Evolutionary conservation across 331 rosid species (phyloP).

Genomic region (Quercus lobata): DNA sequence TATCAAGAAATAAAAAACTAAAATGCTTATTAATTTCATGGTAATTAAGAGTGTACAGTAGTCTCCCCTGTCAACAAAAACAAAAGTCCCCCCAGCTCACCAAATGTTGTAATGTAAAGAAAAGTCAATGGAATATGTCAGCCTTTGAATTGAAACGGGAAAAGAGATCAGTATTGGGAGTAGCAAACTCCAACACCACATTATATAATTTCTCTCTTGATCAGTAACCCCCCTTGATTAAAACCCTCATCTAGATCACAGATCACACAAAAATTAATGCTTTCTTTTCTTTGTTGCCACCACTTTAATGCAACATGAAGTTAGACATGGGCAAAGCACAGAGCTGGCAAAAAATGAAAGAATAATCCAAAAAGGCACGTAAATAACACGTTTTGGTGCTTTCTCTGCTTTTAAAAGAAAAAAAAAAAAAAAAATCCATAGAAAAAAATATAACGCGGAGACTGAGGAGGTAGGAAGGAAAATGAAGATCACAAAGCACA

Average conservation of each 20-base stretch:
- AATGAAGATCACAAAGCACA: slow-evolving; percentile 37
- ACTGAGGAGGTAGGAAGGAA: not conserved
- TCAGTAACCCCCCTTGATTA: not conserved
- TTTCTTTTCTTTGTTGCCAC: not conserved
- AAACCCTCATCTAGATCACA: too few species aligned
- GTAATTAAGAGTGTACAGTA: too few species aligned
- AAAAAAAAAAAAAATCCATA: not conserved
- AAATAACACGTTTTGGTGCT: slow-evolving; percentile 30
- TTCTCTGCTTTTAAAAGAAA: slow-evolving; percentile 11
- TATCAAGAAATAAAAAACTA: too few species aligned
- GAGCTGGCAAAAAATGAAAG: not conserved
- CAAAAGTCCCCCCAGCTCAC: too few species aligned
- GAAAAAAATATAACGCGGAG: slow-evolving; percentile 19
- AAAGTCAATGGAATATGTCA: not conserved
- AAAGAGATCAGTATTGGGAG: slow-evolving; percentile 11
- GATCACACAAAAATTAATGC: not conserved
- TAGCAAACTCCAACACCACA: not conserved
- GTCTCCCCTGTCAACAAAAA: too few species aligned
- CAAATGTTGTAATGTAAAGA: too few species aligned
- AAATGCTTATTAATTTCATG: too few species aligned
- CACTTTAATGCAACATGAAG: slow-evolving; percentile 24
- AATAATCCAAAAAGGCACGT: slow-evolving; percentile 4
- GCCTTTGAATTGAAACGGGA: not conserved
- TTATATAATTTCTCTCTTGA: not conserved
- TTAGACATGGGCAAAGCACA: not conserved